Evolutionary conservation across 2,329 filamentous ascomycete genomes (phyloP), one percentile per base, ranked within the genome.

Genomic region (Zymoseptoria crescenta): DNA sequence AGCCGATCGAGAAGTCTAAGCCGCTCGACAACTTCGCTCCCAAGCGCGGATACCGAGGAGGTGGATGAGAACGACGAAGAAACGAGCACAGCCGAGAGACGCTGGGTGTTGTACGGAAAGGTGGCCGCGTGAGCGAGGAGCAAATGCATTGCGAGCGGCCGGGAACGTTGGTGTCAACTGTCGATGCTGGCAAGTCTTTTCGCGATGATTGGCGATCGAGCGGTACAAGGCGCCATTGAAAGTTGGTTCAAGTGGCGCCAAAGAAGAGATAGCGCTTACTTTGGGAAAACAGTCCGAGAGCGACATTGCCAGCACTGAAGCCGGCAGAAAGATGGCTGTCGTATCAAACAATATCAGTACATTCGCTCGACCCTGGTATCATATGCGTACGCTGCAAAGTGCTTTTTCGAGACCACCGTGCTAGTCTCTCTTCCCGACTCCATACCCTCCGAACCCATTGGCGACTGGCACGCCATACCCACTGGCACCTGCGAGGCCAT

Each of bases 401-500:
- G 35, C 35, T 45, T 45, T 45, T n/a, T 24, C 24, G 35, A 45
- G 5, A 45, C n/a, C 35, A 45, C 35, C 52, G 52, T 29, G 49
- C 57, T 62, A 75, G 67, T 80, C 77, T 59, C 75, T 75, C 70
- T 80, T 80, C 27, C 73, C 73, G 55, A 68, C 59, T 16, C 75
- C 73, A 59, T 73, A 70, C 9, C 73, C 72, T 13, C 63, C 63
- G 56, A 61, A 59, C 13, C 55, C 54, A 20, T 57, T 51, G 8
- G 51, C n/a, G 16, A 29, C 20, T 19, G 51, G 51, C 29, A 29
- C 24, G 24, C 64, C 64, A 69, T 75, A 75, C 6, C 75, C 76
- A 69, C 76, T 67, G 68, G 3, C 74, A 68, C 62, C 61, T 56
- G 73, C 72, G 57, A 75, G 71, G 5, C 74, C 76, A 72, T 79